Base-by-base conservation (phyloP, 73 alveolate genomes). In the Uronychia binucleata region DNA sequence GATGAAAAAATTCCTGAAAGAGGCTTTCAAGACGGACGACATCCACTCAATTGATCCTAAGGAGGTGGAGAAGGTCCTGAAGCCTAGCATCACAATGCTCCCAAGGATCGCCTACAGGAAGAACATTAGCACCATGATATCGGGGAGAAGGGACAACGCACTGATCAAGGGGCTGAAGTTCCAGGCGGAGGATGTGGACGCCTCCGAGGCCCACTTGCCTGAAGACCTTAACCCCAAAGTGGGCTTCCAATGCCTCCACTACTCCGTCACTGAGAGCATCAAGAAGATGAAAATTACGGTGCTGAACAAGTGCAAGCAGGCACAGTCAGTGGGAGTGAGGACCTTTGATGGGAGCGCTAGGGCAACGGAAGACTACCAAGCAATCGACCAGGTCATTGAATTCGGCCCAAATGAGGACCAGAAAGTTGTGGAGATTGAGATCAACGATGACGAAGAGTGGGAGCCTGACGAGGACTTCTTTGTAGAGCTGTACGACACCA, bases 401-500 rank as follows among this genome's bases (percentile, higher is more conserved):
- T 33, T 88, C 58, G 57, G 33, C 14, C 76, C 75, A 75, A 88
- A 77, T 19, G 59, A 88, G 33, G 35, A 35, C 1, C 79, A 80
- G 34, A 27, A 30, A 13, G 83, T 34, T 25, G 33, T 83, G 0
- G 34, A 60, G 77, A 74, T 88, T 1, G 81, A 77, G 28, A 83
- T 88, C 25, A 33, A 77, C 30, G 94, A 88, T 77, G 85, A 88
- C 33, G 86, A 88, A 34, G 84, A 88, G 33, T 88, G 94, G 94
- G 91, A 88, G 57, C 94, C 94, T 8, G 90, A 88, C 58, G 88
- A 83, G 58, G 94, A 88, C 33, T 88, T 88, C 78, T 83, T 14
- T 25, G 85, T 88, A 5, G 94, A 88, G 35, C 80, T 88, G 8
- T 88, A 34, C 77, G 91, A 88, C 58, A 46, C 59, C 27, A 75